phyloP scores from a whole-genome alignment of 305 asterid genomes.

The Fraxinus xanthoxyloides region DNA sequence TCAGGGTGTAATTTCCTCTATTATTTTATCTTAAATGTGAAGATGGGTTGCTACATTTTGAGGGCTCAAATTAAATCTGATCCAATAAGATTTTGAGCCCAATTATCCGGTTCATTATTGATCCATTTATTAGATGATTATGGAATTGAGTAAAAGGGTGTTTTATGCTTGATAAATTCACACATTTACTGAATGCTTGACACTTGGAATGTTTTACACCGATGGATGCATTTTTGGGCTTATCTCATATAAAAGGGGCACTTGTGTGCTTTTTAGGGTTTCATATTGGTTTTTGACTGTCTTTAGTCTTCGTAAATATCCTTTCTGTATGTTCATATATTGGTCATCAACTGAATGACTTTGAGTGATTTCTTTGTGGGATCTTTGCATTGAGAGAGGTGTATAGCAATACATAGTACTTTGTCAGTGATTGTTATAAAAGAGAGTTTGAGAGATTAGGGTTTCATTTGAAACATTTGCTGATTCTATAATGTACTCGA shows the following conservation, averaged over 20 bases:
- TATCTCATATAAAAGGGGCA: background rate
- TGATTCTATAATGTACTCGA: too few relatives aligned
- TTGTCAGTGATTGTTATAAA: background rate
- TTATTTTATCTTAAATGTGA: too few relatives aligned
- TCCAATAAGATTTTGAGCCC: background rate
- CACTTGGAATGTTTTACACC: background rate
- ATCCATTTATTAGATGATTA: background rate
- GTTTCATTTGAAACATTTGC: too few relatives aligned
- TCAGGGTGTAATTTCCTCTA: too few relatives aligned
- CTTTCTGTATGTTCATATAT: background rate
- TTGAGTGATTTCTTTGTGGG: background rate
- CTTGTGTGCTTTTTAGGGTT: background rate
- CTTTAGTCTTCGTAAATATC: background rate
- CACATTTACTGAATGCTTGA: background rate
- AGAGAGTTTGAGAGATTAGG: too few relatives aligned
- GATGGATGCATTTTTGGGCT: background rate
- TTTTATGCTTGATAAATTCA: too few relatives aligned
- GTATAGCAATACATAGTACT: background rate
- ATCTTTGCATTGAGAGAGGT: background rate
- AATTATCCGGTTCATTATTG: too few relatives aligned
- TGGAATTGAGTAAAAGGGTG: background rate
- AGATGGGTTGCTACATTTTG: background rate
- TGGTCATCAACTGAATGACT: background rate
- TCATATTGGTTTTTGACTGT: background rate
- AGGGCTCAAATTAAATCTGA: background rate